These are phyloP conservation scores for Selaginella tamariscina DNA, from an alignment of 75 land plant species.

Conservation along the genomic window DNA sequence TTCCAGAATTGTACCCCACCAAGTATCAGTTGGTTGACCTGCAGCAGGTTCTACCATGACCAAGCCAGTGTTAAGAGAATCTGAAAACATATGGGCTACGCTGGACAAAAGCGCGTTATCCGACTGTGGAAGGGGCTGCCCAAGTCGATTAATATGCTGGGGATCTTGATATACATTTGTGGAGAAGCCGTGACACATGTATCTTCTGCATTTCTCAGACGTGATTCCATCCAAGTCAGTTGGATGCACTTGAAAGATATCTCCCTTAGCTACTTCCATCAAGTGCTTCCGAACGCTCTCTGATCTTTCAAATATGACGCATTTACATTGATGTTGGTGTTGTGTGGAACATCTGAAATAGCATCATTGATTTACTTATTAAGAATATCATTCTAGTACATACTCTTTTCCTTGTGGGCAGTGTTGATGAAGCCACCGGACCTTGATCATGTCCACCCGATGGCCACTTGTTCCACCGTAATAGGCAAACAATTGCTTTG, in stretches of 20 bases:
- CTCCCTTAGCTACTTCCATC: constrained; percentile 12
- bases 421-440: no score
- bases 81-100: not conserved
- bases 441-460: no score
- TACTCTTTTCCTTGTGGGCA: no score
- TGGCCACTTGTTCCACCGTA: no score
- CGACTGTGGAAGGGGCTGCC: not conserved
- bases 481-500: not conserved
- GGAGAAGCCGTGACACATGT: not conserved
- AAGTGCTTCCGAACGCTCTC: constrained; percentile 14
- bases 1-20: constrained; percentile 8
- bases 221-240: constrained; percentile 14
- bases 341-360: no score
- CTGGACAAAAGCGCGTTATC: not conserved
- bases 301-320: not conserved
- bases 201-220: not conserved
- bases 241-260: constrained; percentile 11
- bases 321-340: not conserved
- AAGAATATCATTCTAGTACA: no score
- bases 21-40: not conserved
- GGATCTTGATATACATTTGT: constrained; percentile 2
- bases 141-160: no score
- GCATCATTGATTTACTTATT: no score
- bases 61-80: constrained; percentile 4
- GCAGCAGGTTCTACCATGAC: constrained; percentile 9